Evolutionary conservation across 2,329 filamentous ascomycete species (phyloP).

Genomic region (Diplodia seriata): DNA sequence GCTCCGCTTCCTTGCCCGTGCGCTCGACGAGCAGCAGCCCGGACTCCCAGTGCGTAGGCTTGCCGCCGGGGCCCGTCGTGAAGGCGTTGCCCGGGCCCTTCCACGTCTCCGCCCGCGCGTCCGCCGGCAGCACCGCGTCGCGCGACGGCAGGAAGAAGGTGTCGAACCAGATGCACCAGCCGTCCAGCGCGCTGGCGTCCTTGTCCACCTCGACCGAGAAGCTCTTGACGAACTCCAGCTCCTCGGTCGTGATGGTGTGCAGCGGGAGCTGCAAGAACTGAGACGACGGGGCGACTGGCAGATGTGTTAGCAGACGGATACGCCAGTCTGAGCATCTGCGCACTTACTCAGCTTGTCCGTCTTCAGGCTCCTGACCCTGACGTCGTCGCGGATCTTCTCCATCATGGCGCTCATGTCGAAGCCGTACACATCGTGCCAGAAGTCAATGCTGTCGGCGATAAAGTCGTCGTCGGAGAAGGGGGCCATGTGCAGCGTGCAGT

Average conservation of each 20-base stretch:
- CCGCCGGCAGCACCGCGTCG: constrained; percentile 54
- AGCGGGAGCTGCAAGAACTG: constrained; percentile 80
- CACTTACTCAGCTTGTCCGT: constrained; percentile 58
- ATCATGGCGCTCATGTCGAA: constrained; percentile 96
- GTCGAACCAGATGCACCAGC: constrained; percentile 92
- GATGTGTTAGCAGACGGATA: constrained; percentile 35
- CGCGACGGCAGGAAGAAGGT: constrained; percentile 80
- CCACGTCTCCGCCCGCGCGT: constrained; percentile 68
- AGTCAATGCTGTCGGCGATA: constrained; percentile 76
- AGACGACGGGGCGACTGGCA: constrained; percentile 54
- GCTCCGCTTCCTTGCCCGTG: constrained; percentile 54
- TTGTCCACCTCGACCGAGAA: constrained; percentile 69
- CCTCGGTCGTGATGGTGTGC: constrained; percentile 72
- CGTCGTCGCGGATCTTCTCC: constrained; percentile 79
- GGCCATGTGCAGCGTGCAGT: constrained; percentile 81
- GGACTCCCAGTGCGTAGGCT: constrained; percentile 90
- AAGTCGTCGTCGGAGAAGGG: constrained; percentile 81
- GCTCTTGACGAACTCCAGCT: constrained; percentile 75
- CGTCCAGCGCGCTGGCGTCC: constrained; percentile 76
- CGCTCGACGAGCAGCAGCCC: constrained; percentile 75
- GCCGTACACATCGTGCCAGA: constrained; percentile 92
- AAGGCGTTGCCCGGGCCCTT: constrained; percentile 65
- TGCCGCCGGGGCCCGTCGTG: constrained; percentile 80
- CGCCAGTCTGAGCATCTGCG: constrained; percentile 32
- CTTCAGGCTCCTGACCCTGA: constrained; percentile 39